Percentiles rank a stretch among this genome's conserved stretches.
Evolutionary conservation across 106 monocot species (phyloP).

Genomic region (Triglochin maritima): DNA sequence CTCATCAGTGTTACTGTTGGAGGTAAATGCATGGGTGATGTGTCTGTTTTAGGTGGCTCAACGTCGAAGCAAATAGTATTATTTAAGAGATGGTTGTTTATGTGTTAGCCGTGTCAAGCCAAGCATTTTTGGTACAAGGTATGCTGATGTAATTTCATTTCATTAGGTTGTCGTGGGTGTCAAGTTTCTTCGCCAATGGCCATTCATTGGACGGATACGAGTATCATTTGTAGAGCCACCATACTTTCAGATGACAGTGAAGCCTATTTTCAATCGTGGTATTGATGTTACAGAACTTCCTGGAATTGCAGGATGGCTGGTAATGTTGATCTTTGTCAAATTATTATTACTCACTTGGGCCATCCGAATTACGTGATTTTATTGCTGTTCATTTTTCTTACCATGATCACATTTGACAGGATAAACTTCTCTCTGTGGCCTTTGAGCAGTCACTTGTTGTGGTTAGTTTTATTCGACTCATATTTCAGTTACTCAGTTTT

Average conservation of each 20-base stretch:
- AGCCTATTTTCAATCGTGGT: slow-evolving; percentile 80
- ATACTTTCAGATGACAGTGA: slow-evolving; percentile 89
- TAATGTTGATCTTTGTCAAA: slow-evolving; percentile 16
- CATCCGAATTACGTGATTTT: no score
- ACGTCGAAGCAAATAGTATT: no score
- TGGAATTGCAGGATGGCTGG: slow-evolving; percentile 93
- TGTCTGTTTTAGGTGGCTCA: no score
- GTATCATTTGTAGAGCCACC: slow-evolving; percentile 86
- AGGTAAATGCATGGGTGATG: no score
- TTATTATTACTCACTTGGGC: no score
- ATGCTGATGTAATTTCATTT: background rate
- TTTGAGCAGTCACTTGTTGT: slow-evolving; percentile 91
- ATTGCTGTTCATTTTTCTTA: background rate
- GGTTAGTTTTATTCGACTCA: slow-evolving; percentile 22
- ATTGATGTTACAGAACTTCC: slow-evolving; percentile 92
- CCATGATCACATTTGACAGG: slow-evolving; percentile 25
- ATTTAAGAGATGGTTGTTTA: no score
- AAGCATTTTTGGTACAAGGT: no score
- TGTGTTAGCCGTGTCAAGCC: background rate
- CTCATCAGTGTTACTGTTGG: no score
- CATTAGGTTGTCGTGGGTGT: slow-evolving; percentile 72
- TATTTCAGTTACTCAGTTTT: no score
- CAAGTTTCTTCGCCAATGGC: slow-evolving; percentile 75
- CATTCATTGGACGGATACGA: slow-evolving; percentile 73
- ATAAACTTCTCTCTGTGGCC: slow-evolving; percentile 66